These are phyloP conservation scores for Fistulifera pelliculosa DNA, from an alignment of 108 stramenopile species.

Conservation along the genomic window DNA sequence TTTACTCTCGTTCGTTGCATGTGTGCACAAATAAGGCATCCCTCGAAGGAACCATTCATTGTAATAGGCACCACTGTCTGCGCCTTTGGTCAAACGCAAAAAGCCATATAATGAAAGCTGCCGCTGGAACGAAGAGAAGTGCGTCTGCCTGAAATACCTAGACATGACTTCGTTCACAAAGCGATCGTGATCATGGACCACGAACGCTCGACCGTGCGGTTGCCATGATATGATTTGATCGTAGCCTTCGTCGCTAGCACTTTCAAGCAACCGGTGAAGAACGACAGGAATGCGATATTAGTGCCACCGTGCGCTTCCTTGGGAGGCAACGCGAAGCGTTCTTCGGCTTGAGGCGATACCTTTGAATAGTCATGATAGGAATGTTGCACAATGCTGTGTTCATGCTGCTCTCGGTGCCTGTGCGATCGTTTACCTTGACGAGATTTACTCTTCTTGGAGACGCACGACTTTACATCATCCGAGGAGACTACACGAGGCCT, in stretches of 20 bases:
- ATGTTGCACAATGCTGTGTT: no score
- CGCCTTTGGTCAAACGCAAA: constrained; percentile 25
- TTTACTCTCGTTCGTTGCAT: constrained; percentile 61
- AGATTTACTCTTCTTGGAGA: no score
- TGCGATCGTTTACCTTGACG: no score
- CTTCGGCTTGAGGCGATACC: no score
- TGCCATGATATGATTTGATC: constrained; percentile 40
- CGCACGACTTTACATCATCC: no score
- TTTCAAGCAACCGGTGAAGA: constrained; percentile 49
- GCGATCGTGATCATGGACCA: constrained; percentile 41
- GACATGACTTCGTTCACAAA: constrained; percentile 50
- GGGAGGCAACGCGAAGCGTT: no score
- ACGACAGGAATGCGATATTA: constrained; percentile 16
- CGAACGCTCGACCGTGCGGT: constrained; percentile 55
- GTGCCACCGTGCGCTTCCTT: constrained; percentile 22
- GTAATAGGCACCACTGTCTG: constrained; percentile 32
- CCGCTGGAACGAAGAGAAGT: constrained; percentile 53
- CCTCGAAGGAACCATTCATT: constrained; percentile 70
- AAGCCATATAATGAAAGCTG: constrained; percentile 72
- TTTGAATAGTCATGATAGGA: no score
- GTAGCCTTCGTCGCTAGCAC: constrained; percentile 29
- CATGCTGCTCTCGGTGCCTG: no score
- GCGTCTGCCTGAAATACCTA: constrained; percentile 42
- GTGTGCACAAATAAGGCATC: constrained; percentile 19
- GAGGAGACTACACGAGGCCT: no score